These are phyloP conservation scores for Elongisporangium undulatum DNA, from an alignment of 352 stramenopile species.

Conservation along the genomic window DNA sequence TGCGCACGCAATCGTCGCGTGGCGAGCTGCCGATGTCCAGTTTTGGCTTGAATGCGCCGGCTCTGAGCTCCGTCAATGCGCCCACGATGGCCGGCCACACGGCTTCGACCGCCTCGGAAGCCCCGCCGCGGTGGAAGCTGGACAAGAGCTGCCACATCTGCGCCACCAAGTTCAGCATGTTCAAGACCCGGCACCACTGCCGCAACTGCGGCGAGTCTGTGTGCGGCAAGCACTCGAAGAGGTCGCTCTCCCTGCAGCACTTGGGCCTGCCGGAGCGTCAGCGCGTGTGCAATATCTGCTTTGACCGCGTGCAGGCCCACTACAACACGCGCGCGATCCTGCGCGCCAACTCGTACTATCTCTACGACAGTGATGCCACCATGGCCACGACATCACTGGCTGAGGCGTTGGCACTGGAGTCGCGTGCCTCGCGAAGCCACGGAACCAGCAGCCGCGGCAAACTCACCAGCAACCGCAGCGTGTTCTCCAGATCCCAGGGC, in stretches of 20 bases:
- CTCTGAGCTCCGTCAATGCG: background rate
- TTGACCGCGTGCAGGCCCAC: slow-evolving; percentile 50
- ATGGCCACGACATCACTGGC: background rate
- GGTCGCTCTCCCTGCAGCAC: slow-evolving; percentile 56
- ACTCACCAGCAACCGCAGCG: background rate
- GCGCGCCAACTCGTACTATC: slow-evolving; percentile 5
- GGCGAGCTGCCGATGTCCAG: background rate
- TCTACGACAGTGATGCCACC: background rate
- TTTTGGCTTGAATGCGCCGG: background rate
- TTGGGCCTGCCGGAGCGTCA: slow-evolving; percentile 50
- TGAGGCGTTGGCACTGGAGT: background rate
- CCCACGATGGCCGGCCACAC: background rate
- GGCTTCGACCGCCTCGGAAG: slow-evolving; percentile 9
- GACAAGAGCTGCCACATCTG: slow-evolving; percentile 59
- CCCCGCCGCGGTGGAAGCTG: slow-evolving; percentile 51
- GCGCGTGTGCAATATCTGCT: slow-evolving; percentile 62
- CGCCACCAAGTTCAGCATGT: slow-evolving; percentile 67
- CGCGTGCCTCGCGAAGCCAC: background rate
- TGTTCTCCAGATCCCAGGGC: background rate
- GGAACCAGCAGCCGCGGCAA: background rate
- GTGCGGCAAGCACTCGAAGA: slow-evolving; percentile 62
- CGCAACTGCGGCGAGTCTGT: slow-evolving; percentile 77
- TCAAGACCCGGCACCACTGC: slow-evolving; percentile 79
- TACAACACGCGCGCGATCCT: slow-evolving; percentile 29
- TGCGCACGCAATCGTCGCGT: background rate